Conservation (phyloP, 345 rosid genomes). For the Sapria himalayana region DNA sequence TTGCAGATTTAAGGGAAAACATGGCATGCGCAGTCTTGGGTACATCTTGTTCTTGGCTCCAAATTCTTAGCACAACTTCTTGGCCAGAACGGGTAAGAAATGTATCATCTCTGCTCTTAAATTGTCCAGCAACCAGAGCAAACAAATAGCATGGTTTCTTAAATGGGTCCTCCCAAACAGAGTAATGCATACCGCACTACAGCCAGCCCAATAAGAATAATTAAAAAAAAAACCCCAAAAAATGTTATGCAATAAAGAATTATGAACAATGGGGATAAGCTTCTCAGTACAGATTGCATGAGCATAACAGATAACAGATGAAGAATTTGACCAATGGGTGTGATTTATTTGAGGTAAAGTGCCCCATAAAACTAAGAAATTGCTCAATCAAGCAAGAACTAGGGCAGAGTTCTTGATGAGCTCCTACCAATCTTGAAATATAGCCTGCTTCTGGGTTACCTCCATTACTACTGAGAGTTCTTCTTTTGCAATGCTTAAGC, state of each 20-base stretch:
- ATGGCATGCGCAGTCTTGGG: conserved; percentile 95
- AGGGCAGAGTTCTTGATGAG: conserved; percentile 57
- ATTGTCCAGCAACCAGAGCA: conserved; percentile 82
- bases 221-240: not conserved
- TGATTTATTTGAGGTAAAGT: conserved; percentile 61
- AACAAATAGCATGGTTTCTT: conserved; percentile 94
- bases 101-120: conserved; percentile 78
- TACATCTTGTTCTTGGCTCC: conserved; percentile 87
- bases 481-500: conserved; percentile 57
- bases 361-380: conserved; percentile 52
- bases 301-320: too few relatives aligned
- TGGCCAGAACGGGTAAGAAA: conserved; percentile 71
- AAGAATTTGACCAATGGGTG: conserved; percentile 87
- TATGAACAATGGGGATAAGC: conserved; percentile 1
- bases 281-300: not conserved
- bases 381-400: conserved; percentile 49
- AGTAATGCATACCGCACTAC: conserved; percentile 82
- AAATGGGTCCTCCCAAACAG: conserved; percentile 93
- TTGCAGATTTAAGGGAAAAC: conserved; percentile 91
- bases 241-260: not conserved
- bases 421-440: conserved; percentile 79
- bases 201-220: conserved; percentile 4
- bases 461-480: conserved; percentile 74
- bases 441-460: conserved; percentile 59
- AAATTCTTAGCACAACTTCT: conserved; percentile 59